Conservation (phyloP, 768 basidiomycete genomes). For the Russula sp. region DNA sequence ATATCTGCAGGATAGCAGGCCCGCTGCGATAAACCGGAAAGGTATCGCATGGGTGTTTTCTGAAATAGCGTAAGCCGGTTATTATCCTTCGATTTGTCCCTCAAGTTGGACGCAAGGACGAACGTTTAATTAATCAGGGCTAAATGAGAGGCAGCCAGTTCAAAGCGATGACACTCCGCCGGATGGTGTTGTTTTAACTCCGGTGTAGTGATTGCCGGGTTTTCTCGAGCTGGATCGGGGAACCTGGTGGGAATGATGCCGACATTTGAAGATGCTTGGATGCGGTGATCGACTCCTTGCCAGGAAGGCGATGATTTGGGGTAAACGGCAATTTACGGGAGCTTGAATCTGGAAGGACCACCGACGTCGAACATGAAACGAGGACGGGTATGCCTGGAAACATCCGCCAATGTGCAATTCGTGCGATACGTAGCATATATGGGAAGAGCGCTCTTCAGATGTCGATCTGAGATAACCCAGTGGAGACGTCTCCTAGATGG, state of each 20-base stretch:
- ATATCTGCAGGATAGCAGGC: background rate
- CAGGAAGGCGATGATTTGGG: background rate
- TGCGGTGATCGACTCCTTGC: background rate
- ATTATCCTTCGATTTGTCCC: background rate
- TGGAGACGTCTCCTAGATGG: background rate
- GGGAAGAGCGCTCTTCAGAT: background rate
- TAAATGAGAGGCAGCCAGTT: background rate
- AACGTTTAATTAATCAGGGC: background rate
- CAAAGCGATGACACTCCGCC: background rate
- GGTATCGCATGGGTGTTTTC: background rate
- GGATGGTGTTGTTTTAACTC: background rate
- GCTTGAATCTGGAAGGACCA: background rate
- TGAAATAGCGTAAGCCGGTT: background rate
- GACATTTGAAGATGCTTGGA: background rate
- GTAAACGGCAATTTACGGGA: background rate
- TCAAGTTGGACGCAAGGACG: background rate
- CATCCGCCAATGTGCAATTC: background rate
- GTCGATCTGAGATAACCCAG: background rate
- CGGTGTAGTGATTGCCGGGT: background rate
- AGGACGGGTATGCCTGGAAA: background rate
- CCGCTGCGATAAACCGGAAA: background rate
- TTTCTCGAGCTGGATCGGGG: background rate
- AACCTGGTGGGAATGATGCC: background rate
- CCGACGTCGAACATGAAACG: background rate
- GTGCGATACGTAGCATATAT: background rate